Evolutionary conservation across 257 asterid species (phyloP), one percentile per base, ranked within the genome.

Genomic region (Penstemon newberryi): DNA sequence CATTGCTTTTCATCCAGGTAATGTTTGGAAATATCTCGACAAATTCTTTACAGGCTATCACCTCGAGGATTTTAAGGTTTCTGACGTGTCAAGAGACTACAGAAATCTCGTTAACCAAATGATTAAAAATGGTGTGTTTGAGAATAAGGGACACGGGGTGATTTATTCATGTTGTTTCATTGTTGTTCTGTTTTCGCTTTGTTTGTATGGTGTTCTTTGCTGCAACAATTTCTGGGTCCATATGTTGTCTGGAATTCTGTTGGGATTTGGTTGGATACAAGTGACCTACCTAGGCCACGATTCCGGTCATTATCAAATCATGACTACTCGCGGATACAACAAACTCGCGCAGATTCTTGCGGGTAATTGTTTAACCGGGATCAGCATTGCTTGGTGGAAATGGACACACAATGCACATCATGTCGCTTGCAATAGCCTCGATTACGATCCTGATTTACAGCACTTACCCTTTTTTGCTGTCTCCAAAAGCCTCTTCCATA

Each of bases 351-450:
- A 92, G 76, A 82, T 89, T 33, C 66, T 87, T 7, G 67, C 96
- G 0, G 98, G 98, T 0, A 92, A 92, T 73, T 92, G 97, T 18
- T 77, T 92, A 7, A 89, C 96, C 3, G 98, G 98, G 2, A 92
- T 92, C 67, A 92, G 98, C 79, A 92, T 92, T 56, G 98, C 96
- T 4, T 92, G 98, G 98, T 92, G 98, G 98, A 92, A 89, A 47
- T 92, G 96, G 98, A 92, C 96, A 0, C 98, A 92, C 66, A 92
- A 92, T 43, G 95, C 95, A 2, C 98, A 92, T 73, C 98, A 92
- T 41, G 69, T 86, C 0, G 78, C 96, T 0, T 88, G 96, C 61
- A 89, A 92, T 51, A 89, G 96, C 74, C 85, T 92, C n/a, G 97
- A 92, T 69, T 71, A 92, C 46, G 98, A 92, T 19, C 98, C 98